phyloP scores from a whole-genome alignment of 805 yeast genomes.

The Candida pseudoglaebosa region DNA sequence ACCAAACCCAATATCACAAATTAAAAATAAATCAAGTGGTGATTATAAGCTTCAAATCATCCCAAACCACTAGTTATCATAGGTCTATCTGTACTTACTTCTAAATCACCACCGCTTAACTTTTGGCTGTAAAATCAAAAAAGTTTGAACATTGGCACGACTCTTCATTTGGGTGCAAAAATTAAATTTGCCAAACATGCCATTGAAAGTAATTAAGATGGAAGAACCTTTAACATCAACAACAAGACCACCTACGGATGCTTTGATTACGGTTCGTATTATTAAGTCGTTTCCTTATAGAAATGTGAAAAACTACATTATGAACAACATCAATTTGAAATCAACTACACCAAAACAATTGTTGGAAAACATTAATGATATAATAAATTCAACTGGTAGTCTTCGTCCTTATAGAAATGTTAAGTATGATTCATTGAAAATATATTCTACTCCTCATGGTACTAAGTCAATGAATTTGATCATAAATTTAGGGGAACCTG shows the following conservation, averaged over 20 bases:
- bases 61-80: too few species aligned
- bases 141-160: background rate
- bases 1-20: too few species aligned
- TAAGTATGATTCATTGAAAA: conserved; percentile 68
- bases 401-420: conserved; percentile 82
- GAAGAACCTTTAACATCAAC: conserved; percentile 80
- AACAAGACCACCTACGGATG: conserved; percentile 66
- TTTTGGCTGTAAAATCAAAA: too few species aligned
- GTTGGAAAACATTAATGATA: conserved; percentile 45
- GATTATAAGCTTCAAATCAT: too few species aligned
- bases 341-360: conserved; percentile 63
- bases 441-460: conserved; percentile 93
- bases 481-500: conserved; percentile 78
- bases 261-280: conserved; percentile 79
- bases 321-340: conserved; percentile 67
- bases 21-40: too few species aligned
- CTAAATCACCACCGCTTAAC: too few species aligned
- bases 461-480: conserved; percentile 90
- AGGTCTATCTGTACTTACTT: too few species aligned
- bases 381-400: conserved; percentile 55
- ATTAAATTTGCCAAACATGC: background rate
- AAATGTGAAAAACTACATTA: conserved; percentile 73
- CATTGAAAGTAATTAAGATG: too few species aligned
- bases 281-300: conserved; percentile 90
- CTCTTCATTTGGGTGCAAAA: background rate